Base-by-base conservation (phyloP, 2,329 filamentous ascomycete species). In the Fusarium zealandicum region DNA sequence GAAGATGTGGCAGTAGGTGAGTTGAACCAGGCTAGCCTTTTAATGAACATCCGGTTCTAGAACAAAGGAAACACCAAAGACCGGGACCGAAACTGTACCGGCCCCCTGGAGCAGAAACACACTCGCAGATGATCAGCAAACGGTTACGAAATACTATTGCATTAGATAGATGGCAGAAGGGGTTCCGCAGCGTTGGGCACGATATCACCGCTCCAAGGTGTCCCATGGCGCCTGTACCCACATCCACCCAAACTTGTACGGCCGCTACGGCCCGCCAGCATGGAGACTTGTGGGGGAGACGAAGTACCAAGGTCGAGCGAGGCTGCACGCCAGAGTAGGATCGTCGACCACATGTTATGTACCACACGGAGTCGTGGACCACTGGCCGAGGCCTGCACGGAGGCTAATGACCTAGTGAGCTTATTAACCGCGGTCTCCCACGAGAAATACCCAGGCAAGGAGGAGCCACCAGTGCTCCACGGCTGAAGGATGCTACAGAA, bases 241-340 rank as follows among this genome's bases (percentile, higher is more conserved):
- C 63, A 62, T 14, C 30, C 51, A 62, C 16, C 30, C 51, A 57
- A 47, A 54, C 49, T 60, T 63, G 45, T 52, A 55, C 53, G 60
- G 64, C 62, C 58, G 60, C 63, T 64, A 53, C 65, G 65, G 65
- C 54, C 65, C 65, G 63, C 57, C 53, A 67, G 44, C 54, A 67
- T 49, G 59, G 57, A 63, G 59, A 56, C 51, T 49, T 59, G 60
- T 63, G 57, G 63, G 61, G 61, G 52, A 58, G 41, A 52, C 33
- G 42, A 50, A 50, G 48, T 51, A 45, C 44, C 45, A 57, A 51
- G 42, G 45, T 41, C 54, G 59, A 53, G 56, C 35, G 53, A 57
- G 47, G 55, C 58, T 58, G 57, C 56, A 54, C 36, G 44, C 39
- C 51, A 47, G 49, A 52, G 33, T 47, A 48, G 41, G 61, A 60